phyloP scores from a whole-genome alignment of 163 green algal species.

The Chloromonas sp. region DNA sequence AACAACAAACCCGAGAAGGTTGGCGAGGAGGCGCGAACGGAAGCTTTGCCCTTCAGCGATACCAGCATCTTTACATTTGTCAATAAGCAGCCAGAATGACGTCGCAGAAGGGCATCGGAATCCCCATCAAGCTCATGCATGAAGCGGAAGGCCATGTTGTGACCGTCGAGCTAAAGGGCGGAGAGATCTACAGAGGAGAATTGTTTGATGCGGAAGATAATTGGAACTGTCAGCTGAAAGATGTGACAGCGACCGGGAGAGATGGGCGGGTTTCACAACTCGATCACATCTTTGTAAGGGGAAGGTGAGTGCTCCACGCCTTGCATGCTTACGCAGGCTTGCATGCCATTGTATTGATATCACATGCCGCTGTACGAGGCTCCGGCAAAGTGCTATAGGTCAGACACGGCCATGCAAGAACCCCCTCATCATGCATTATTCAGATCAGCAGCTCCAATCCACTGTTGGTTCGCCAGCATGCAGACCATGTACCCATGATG shows the following conservation, averaged over 20 bases:
- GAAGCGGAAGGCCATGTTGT: slow-evolving; percentile 94
- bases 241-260: slow-evolving; percentile 80
- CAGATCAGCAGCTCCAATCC: too few species aligned
- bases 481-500: neutral
- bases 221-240: slow-evolving; percentile 96
- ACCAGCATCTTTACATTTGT: too few species aligned
- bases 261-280: slow-evolving; percentile 76
- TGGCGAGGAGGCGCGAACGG: too few species aligned
- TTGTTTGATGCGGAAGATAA: slow-evolving; percentile 96
- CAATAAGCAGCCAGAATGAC: slow-evolving; percentile 1
- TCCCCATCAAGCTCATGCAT: slow-evolving; percentile 91
- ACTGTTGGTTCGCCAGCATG: too few species aligned
- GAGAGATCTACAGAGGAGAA: slow-evolving; percentile 91
- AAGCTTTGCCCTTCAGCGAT: too few species aligned
- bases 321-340: neutral
- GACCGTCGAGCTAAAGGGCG: slow-evolving; percentile 95
- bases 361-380: neutral
- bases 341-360: neutral
- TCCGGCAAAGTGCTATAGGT: neutral
- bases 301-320: slow-evolving; percentile 13
- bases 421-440: too few species aligned
- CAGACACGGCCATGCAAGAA: neutral
- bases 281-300: slow-evolving; percentile 87
- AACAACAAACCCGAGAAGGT: too few species aligned
- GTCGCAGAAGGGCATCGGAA: slow-evolving; percentile 58